A percentile compares a stretch with the other conserved stretches of the same genome.
These are phyloP conservation scores for Aspergillus terreus DNA, from an alignment of 2,329 filamentous ascomycete genomes.

Conservation along the genomic window DNA sequence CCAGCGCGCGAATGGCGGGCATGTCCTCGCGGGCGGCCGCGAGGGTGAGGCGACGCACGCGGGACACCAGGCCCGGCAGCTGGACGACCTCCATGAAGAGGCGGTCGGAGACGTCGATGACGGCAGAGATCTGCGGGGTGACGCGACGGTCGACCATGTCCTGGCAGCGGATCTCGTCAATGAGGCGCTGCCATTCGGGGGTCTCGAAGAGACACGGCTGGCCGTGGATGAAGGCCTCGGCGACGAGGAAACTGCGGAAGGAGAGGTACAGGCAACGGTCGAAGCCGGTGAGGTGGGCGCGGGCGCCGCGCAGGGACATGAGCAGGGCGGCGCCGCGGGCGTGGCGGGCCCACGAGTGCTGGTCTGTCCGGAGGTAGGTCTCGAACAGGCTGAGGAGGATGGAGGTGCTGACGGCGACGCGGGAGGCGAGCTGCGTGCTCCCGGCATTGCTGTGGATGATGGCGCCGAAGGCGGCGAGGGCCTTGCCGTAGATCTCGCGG, in stretches of 20 bases:
- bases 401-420: slow-evolving; percentile 30
- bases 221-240: slow-evolving; percentile 28
- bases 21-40: slow-evolving; percentile 3
- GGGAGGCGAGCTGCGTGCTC: slow-evolving; percentile 16
- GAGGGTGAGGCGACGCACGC: slow-evolving; percentile 4
- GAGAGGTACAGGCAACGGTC: slow-evolving; percentile 31
- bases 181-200: slow-evolving; percentile 28
- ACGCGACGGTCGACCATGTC: slow-evolving; percentile 18
- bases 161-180: slow-evolving; percentile 25
- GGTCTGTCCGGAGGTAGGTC: slow-evolving; percentile 29
- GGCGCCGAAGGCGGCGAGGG: slow-evolving; percentile 17
- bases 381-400: slow-evolving; percentile 34
- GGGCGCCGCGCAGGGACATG: slow-evolving; percentile 29
- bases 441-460: slow-evolving; percentile 14
- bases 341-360: slow-evolving; percentile 31
- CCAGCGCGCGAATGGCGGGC: not conserved
- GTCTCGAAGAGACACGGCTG: slow-evolving; percentile 29
- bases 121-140: slow-evolving; percentile 13
- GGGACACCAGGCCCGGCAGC: slow-evolving; percentile 15
- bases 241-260: slow-evolving; percentile 32
- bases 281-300: slow-evolving; percentile 26
- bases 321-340: slow-evolving; percentile 29
- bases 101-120: slow-evolving; percentile 21
- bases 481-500: slow-evolving; percentile 27
- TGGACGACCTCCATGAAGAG: slow-evolving; percentile 23